Conservation (phyloP, 495 filamentous ascomycete species). For the Penicillium turbatum region DNA sequence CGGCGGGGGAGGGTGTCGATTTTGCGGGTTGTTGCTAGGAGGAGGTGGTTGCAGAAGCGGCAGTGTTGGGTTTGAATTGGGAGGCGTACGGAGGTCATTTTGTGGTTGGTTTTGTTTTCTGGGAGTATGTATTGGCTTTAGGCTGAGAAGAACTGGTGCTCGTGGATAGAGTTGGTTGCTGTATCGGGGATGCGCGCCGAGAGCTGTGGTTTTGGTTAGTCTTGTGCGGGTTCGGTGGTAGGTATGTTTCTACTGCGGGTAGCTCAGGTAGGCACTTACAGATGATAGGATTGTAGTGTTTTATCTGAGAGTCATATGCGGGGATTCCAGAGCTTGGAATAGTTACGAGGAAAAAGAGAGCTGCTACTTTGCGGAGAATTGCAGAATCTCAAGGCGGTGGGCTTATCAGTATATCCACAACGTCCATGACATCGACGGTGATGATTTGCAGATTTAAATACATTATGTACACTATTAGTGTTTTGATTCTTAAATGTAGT, state of each 20-base stretch:
- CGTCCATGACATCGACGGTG: background rate
- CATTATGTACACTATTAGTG: background rate
- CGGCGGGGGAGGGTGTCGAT: constrained; percentile 54
- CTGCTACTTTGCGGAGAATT: background rate
- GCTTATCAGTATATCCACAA: constrained; percentile 6
- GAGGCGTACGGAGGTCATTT: constrained; percentile 17
- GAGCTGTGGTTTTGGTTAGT: background rate
- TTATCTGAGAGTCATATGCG: background rate
- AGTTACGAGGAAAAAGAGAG: background rate
- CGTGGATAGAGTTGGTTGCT: background rate
- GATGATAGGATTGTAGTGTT: background rate
- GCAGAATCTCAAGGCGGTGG: constrained; percentile 5
- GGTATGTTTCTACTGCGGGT: background rate
- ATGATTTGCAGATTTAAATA: background rate
- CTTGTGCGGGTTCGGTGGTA: background rate
- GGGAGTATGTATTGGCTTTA: background rate
- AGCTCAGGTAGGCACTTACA: background rate
- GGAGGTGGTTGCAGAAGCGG: constrained; percentile 63
- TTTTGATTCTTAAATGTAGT: too few species aligned
- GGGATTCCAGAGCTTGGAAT: background rate
- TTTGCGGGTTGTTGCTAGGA: constrained; percentile 60
- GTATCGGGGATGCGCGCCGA: background rate
- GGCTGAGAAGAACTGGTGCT: background rate
- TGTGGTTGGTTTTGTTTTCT: background rate
- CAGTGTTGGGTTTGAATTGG: constrained; percentile 67